Evolutionary conservation across 1,139 yeast species (phyloP).

Genomic region (Geotrichum candidum): DNA sequence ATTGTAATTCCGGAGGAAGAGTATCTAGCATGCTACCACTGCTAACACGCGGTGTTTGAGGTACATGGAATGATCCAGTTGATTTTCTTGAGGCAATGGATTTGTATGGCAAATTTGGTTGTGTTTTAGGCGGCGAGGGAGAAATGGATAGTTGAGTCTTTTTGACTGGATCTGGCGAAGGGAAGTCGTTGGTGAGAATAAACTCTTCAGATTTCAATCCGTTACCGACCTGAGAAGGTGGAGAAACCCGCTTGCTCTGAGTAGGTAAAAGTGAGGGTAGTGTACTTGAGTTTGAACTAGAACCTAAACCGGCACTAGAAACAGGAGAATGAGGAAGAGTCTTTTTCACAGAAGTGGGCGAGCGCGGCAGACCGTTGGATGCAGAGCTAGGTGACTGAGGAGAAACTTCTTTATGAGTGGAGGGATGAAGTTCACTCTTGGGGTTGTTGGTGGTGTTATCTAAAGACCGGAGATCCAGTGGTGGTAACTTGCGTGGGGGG

Average conservation of each 20-base stretch:
- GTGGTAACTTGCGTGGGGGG: background rate
- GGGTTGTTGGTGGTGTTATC: background rate
- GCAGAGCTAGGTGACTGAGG: background rate
- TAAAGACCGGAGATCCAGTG: background rate
- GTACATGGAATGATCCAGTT: constrained; percentile 1
- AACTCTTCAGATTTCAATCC: background rate
- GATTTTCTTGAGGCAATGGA: background rate
- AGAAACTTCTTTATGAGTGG: background rate
- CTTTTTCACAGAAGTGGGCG: background rate
- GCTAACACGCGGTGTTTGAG: background rate
- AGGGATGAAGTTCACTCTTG: background rate
- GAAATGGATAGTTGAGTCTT: background rate
- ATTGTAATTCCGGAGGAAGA: background rate
- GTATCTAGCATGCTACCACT: background rate
- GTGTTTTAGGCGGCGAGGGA: background rate
- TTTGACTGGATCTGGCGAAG: background rate
- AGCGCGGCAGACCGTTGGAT: background rate
- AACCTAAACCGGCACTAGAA: background rate
- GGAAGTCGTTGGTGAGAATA: background rate
- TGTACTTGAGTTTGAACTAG: background rate
- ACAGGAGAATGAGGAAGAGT: background rate
- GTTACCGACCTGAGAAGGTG: background rate
- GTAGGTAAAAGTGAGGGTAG: background rate
- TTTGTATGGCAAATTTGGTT: background rate
- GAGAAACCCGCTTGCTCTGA: background rate